Conservation (phyloP, 768 basidiomycete genomes). For the Pleurotus giganteus region DNA sequence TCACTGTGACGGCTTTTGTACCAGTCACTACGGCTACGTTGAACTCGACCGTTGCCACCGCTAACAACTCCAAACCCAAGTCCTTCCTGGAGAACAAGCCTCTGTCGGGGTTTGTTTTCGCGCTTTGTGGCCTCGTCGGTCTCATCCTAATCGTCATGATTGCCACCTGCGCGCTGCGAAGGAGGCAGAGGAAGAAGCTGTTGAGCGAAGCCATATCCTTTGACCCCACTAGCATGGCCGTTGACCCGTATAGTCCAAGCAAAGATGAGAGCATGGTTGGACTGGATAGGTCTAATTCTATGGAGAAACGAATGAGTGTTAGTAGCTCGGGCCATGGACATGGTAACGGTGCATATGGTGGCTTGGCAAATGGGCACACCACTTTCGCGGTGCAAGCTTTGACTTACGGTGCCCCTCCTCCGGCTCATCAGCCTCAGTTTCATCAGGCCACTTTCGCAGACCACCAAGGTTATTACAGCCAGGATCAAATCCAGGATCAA, state of each 20-base stretch:
- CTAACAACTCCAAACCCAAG: conserved; percentile 16
- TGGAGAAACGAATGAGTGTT: conserved; percentile 7
- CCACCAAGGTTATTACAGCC: conserved; percentile 7
- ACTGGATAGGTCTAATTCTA: not conserved
- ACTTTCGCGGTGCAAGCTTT: not conserved
- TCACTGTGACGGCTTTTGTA: conserved; percentile 27
- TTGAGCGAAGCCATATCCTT: conserved; percentile 51
- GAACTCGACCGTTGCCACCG: conserved; percentile 9
- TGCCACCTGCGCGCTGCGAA: conserved; percentile 47
- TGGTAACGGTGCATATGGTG: conserved; percentile 8
- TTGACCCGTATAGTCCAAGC: conserved; percentile 4
- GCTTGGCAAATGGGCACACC: not conserved
- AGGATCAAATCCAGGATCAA: conserved; percentile 5
- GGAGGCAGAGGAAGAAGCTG: conserved; percentile 39
- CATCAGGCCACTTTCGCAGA: not conserved
- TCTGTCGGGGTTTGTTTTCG: conserved; percentile 55
- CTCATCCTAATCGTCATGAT: conserved; percentile 45
- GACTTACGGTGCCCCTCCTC: not conserved
- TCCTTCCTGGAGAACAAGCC: conserved; percentile 64
- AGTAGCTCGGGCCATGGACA: conserved; percentile 6
- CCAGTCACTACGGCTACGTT: conserved; percentile 26
- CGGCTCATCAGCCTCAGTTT: conserved; percentile 6
- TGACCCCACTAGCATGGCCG: conserved; percentile 34
- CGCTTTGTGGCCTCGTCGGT: conserved; percentile 44
- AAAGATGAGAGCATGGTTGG: conserved; percentile 1